Conservation (phyloP, 2,329 filamentous ascomycete species). For the Talaromyces sp. region DNA sequence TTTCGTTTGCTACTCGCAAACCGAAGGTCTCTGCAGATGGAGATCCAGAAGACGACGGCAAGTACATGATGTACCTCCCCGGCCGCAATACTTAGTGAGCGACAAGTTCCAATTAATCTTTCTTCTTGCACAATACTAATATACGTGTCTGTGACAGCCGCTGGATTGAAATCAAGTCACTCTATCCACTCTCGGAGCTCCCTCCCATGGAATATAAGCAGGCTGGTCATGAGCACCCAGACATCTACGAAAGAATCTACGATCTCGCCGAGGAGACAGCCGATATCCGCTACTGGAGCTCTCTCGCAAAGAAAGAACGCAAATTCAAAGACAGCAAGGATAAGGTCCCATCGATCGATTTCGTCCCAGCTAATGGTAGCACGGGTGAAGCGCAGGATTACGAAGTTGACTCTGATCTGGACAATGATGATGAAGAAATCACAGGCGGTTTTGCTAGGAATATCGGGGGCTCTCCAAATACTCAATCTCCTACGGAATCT, state of each 20-base stretch:
- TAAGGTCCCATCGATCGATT: constrained; percentile 9
- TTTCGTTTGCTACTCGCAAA: not conserved
- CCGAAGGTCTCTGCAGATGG: not conserved
- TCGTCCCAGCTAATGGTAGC: not conserved
- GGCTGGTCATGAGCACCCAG: not conserved
- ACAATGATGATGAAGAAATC: not conserved
- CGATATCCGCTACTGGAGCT: constrained; percentile 13
- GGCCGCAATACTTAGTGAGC: constrained; percentile 13
- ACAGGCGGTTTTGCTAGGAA: not conserved
- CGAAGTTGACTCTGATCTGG: not conserved
- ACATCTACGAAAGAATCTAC: constrained; percentile 2
- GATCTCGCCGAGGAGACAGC: not conserved
- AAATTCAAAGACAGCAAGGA: not conserved
- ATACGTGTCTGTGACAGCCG: constrained; percentile 5
- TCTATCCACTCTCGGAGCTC: constrained; percentile 9
- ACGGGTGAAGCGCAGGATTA: not conserved
- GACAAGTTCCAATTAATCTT: not conserved
- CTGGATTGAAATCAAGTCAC: constrained; percentile 16
- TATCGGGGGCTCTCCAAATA: not conserved
- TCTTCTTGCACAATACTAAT: not conserved
- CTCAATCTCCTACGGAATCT: not conserved
- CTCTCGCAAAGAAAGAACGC: constrained; percentile 9
- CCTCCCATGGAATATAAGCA: not conserved
- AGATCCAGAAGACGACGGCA: not conserved
- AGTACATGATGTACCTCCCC: constrained; percentile 17